phyloP scores from a whole-genome alignment of 106 monocot species.

The Allium fistulosum region DNA sequence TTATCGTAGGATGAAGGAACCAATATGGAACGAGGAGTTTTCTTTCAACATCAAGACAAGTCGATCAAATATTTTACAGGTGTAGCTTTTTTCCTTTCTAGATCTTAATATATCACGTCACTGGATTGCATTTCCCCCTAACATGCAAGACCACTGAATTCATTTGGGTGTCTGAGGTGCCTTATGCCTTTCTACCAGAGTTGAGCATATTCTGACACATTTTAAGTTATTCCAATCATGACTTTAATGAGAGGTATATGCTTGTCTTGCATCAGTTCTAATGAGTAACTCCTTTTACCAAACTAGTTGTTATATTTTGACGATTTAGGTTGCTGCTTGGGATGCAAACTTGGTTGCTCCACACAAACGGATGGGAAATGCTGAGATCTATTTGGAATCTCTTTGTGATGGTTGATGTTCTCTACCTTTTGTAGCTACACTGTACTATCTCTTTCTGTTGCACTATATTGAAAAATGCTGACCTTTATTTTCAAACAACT shows the following conservation, averaged over 20 bases:
- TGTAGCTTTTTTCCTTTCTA: conserved; percentile 6
- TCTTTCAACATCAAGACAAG: conserved; percentile 53
- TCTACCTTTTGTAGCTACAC: not conserved
- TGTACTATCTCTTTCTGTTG: not conserved
- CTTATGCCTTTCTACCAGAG: too few species aligned
- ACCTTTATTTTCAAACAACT: too few species aligned
- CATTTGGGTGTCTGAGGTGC: not conserved
- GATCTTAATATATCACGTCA: too few species aligned
- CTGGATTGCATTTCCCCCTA: not conserved
- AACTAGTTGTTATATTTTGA: not conserved
- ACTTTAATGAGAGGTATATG: not conserved
- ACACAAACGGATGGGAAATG: conserved; percentile 88
- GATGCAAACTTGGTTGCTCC: conserved; percentile 95
- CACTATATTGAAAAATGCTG: too few species aligned
- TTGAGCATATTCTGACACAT: too few species aligned
- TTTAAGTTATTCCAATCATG: too few species aligned
- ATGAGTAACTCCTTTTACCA: not conserved
- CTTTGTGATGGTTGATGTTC: conserved; percentile 70
- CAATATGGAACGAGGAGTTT: conserved; percentile 87
- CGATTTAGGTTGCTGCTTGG: conserved; percentile 72
- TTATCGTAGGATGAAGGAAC: conserved; percentile 70
- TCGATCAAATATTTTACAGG: conserved; percentile 57
- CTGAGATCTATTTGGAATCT: conserved; percentile 42
- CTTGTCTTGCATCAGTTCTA: not conserved
- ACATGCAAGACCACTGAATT: not conserved